A percentile compares a stretch with the other conserved stretches of the same genome.
Conservation (phyloP, 257 asterid genomes). For the Solanum infundibuliforme region DNA sequence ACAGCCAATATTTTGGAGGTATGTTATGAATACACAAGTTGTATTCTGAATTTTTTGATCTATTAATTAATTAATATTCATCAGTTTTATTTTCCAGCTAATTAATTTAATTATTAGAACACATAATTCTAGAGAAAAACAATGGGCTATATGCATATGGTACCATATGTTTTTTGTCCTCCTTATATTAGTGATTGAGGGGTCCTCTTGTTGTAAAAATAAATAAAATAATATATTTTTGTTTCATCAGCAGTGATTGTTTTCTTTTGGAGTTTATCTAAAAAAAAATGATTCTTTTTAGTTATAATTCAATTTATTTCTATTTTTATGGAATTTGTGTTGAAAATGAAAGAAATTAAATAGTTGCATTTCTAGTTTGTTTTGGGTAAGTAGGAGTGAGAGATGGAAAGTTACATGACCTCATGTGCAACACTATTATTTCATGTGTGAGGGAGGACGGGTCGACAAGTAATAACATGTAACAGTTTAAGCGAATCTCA, state of each 20-base stretch:
- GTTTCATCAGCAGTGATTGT: not conserved
- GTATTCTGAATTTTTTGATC: not conserved
- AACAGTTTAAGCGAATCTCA: not conserved
- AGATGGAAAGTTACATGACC: not conserved
- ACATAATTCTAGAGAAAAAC: not conserved
- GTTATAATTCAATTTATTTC: not conserved
- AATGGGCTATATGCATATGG: not conserved
- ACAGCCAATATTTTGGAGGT: not conserved
- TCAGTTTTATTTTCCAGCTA: not conserved
- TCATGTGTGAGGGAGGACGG: not conserved
- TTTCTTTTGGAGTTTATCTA: not conserved
- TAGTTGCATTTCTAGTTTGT: not conserved
- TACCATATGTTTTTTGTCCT: not conserved
- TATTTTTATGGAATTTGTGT: not conserved
- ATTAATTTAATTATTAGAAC: not conserved
- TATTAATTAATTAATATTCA: not conserved
- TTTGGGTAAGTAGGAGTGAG: not conserved
- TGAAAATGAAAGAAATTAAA: not conserved
- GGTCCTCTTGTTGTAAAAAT: not conserved
- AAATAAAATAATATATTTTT: not conserved
- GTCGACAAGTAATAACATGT: not conserved
- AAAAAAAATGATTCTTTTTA: not conserved
- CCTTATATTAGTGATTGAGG: not conserved
- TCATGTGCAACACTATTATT: not conserved
- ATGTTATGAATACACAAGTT: not conserved